Percentiles rank a stretch among this genome's conserved stretches.
Evolutionary conservation across 805 yeast species (phyloP).

Genomic region (Yamadazyma tumulicola): DNA sequence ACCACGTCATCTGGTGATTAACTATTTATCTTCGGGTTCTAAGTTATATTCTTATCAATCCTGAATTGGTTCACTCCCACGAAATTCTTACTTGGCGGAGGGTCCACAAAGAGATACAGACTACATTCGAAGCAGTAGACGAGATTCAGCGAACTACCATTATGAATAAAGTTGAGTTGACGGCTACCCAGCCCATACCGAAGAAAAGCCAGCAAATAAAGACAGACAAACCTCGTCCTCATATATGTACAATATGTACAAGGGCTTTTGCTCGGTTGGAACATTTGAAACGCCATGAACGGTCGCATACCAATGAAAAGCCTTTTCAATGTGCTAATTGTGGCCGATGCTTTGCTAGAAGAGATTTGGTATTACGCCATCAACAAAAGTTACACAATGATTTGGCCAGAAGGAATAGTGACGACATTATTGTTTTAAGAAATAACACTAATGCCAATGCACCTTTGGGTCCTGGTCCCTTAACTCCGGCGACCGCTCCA

Average conservation of each 20-base stretch:
- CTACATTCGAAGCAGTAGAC: neutral
- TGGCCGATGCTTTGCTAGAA: constrained; percentile 91
- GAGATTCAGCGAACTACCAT: neutral
- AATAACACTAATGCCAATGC: constrained; percentile 52
- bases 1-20: too few species aligned
- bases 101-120: neutral
- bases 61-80: too few species aligned
- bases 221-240: constrained; percentile 94
- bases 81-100: too few species aligned
- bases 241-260: constrained; percentile 84
- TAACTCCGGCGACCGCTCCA: constrained; percentile 18
- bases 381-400: constrained; percentile 85
- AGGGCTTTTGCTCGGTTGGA: constrained; percentile 94
- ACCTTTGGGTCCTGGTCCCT: too few species aligned
- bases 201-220: constrained; percentile 78
- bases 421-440: constrained; percentile 49
- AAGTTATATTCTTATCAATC: too few species aligned
- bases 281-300: constrained; percentile 88
- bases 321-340: constrained; percentile 96
- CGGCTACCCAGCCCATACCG: constrained; percentile 65
- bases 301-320: constrained; percentile 93
- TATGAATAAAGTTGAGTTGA: neutral
- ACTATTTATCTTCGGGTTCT: too few species aligned
- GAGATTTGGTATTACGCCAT: constrained; percentile 85
- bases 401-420: constrained; percentile 40